A percentile compares a stretch with the other conserved stretches of the same genome.
Conservation (phyloP, 78 protist species). For the Diacronema lutheri region DNA sequence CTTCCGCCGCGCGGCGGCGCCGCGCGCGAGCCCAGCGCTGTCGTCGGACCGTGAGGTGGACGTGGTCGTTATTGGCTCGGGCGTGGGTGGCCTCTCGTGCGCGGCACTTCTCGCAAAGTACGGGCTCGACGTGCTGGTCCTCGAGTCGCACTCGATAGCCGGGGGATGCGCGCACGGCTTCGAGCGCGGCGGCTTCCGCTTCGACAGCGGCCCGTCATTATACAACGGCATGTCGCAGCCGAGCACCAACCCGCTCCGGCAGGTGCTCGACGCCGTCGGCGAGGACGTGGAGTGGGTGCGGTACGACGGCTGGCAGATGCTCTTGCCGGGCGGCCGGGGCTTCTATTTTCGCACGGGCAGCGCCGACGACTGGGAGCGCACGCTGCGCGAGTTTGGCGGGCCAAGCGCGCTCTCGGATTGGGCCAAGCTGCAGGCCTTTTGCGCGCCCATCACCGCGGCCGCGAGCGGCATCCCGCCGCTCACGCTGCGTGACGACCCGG, state of each 20-base stretch:
- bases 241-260: constrained; percentile 23
- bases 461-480: not conserved
- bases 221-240: constrained; percentile 24
- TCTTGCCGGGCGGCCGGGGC: not conserved
- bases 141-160: not conserved
- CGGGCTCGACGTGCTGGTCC: no score
- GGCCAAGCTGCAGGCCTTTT: not conserved
- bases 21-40: no score
- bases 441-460: not conserved
- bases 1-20: no score
- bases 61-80: constrained; percentile 23
- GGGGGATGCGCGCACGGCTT: not conserved
- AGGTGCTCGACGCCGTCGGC: constrained; percentile 35
- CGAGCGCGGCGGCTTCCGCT: not conserved
- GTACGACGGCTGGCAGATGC: constrained; percentile 31
- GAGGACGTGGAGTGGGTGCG: constrained; percentile 15
- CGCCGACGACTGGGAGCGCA: not conserved
- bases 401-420: not conserved
- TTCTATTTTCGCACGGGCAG: not conserved
- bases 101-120: not conserved
- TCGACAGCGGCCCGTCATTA: constrained; percentile 33
- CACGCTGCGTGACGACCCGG: constrained; percentile 35
- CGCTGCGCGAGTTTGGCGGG: not conserved
- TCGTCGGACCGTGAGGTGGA: no score
- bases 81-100: constrained; percentile 14